Evolutionary conservation across 345 rosid species (phyloP), one percentile per base, ranked within the genome.

Genomic region (Gossypium bickii): DNA sequence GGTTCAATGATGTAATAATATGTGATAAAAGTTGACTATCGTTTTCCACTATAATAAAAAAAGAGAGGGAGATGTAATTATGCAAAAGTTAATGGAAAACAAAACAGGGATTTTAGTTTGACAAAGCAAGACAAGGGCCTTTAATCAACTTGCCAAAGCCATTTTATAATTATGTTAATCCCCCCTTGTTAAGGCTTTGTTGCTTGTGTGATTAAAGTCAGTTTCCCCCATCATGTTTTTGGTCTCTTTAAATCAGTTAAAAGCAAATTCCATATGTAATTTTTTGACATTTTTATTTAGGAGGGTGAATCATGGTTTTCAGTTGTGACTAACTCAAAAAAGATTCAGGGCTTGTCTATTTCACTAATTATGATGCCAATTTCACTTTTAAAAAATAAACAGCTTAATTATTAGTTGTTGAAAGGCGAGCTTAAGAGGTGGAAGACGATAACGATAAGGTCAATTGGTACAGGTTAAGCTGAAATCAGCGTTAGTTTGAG

Each of bases 1-100:
- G 15, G 18, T 66, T 52, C 74, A 78, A 76, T 79, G 87, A 84
- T 77, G 83, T 68, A 79, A 77, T 77, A 68, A 48, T 48, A 34
- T 16, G 71, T 76, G 80, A 82, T 80, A 84, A 76, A 78, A 80
- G 77, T 74, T 82, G 83, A 74, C 83, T 67, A 74, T 78, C 69
- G 64, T 48, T 61, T 77, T 73, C 80, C 85, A 84, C 83, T 75
- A 53, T 29, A 25, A 73, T 53, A 70, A 66, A 76, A 82, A 75
- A 41, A 7, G 49, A 11, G 56, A 48, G 59, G 12, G 17, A 70
- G 43, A 57, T 45, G 78, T 56, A 82, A 80, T 82, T 44, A 82
- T 84, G 53, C 56, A 51, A 69, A 34, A 44, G 69, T 25, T 61
- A 25, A 55, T 79, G 76, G 57, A 47, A 17, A 74, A 75, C 77